Conservation (phyloP, 1,284 basidiomycete genomes). For the Ustanciosporium gigantosporum region DNA sequence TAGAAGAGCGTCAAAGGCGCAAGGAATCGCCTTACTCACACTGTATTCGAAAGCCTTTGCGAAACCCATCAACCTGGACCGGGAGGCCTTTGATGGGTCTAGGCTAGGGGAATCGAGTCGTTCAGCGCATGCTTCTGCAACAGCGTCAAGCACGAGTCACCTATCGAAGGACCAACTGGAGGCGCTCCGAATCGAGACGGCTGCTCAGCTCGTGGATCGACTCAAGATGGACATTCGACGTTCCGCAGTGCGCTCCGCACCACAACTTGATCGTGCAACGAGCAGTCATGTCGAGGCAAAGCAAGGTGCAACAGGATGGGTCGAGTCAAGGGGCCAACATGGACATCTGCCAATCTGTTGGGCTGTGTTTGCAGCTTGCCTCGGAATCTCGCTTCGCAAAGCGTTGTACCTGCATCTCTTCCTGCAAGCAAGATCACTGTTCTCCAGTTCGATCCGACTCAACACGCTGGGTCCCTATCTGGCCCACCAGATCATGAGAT, state of each 20-base stretch:
- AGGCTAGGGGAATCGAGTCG: not conserved
- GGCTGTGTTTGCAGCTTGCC: slow-evolving; percentile 77
- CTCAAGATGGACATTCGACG: slow-evolving; percentile 34
- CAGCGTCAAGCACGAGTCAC: too few species aligned
- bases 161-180: not conserved
- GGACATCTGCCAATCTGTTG: slow-evolving; percentile 90
- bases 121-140: not conserved
- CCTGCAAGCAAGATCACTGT: slow-evolving; percentile 82
- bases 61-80: slow-evolving; percentile 14
- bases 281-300: too few species aligned
- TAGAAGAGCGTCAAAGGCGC: slow-evolving; percentile 81
- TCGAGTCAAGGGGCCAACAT: slow-evolving; percentile 46
- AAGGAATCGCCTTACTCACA: slow-evolving; percentile 89
- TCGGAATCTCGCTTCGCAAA: slow-evolving; percentile 75
- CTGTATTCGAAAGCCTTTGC: slow-evolving; percentile 68
- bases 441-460: slow-evolving; percentile 87
- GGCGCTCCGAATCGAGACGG: not conserved
- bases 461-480: slow-evolving; percentile 91
- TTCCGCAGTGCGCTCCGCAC: slow-evolving; percentile 6
- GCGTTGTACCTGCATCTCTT: slow-evolving; percentile 79
- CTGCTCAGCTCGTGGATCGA: slow-evolving; percentile 11
- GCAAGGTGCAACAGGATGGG: not conserved
- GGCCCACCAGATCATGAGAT: slow-evolving; percentile 82
- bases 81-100: slow-evolving; percentile 8
- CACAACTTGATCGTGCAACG: not conserved